These are phyloP conservation scores for Penicillium corylophilum DNA, from an alignment of 2,329 filamentous ascomycete species.

Conservation along the genomic window DNA sequence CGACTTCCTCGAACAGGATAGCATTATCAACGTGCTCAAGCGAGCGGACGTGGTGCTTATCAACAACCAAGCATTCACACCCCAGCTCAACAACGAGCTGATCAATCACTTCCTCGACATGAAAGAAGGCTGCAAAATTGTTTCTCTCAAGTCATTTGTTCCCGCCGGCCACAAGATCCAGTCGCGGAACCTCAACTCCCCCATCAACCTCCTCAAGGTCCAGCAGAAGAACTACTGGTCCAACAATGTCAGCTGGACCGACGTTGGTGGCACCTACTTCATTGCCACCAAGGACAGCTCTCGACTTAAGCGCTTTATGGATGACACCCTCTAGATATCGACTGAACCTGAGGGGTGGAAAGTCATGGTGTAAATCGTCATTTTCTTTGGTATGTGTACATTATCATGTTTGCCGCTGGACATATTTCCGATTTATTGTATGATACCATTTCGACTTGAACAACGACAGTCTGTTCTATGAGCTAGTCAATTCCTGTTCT, in stretches of 20 bases:
- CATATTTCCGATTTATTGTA: constrained; percentile 17
- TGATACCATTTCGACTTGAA: constrained; percentile 22
- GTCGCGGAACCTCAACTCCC: constrained; percentile 72
- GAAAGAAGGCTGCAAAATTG: constrained; percentile 84
- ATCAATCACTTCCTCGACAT: constrained; percentile 90
- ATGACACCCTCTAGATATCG: constrained; percentile 31
- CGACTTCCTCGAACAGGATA: constrained; percentile 74
- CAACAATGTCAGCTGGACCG: constrained; percentile 83
- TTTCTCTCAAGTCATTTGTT: constrained; percentile 90
- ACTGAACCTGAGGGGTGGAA: constrained; percentile 8
- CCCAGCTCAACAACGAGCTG: constrained; percentile 78
- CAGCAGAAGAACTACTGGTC: constrained; percentile 69
- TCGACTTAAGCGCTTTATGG: constrained; percentile 51
- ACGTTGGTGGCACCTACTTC: constrained; percentile 79
- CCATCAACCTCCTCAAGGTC: constrained; percentile 76
- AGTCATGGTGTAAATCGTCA: constrained; percentile 7
- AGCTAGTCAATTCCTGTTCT: background rate
- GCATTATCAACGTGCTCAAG: constrained; percentile 71
- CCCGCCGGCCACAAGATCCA: constrained; percentile 74
- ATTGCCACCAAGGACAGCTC: constrained; percentile 75
- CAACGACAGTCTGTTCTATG: constrained; percentile 3
- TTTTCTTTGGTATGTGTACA: constrained; percentile 21
- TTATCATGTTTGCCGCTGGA: constrained; percentile 18
- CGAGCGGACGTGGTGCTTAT: constrained; percentile 93
- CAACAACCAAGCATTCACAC: constrained; percentile 96